phyloP scores from a whole-genome alignment of 805 yeast genomes.

The Myxozyma sirexii region DNA sequence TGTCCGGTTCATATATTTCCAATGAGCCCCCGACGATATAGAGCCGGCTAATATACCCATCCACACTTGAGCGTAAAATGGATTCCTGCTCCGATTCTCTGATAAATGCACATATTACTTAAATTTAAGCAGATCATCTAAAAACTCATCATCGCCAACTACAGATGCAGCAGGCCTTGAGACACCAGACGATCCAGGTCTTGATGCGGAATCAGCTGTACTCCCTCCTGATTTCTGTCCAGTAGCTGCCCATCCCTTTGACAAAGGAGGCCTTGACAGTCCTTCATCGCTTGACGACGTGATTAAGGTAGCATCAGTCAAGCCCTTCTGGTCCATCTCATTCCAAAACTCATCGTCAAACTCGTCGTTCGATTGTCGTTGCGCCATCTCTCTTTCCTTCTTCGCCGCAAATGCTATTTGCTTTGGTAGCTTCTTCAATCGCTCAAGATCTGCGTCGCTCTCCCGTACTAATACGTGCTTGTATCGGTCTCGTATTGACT shows the following conservation, averaged over 20 bases:
- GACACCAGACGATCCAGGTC: background rate
- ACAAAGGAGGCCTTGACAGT: background rate
- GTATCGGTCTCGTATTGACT: conserved; percentile 23
- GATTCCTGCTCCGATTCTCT: too few species aligned
- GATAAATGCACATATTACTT: too few species aligned
- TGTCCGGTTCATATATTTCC: too few species aligned
- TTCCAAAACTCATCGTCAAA: conserved; percentile 26
- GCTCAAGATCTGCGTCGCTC: conserved; percentile 22
- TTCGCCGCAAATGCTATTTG: conserved; percentile 15
- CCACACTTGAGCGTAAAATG: too few species aligned
- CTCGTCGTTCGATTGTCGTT: conserved; percentile 1
- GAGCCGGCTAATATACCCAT: too few species aligned
- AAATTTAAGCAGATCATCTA: conserved; percentile 22
- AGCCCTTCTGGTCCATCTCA: conserved; percentile 17
- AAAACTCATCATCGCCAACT: conserved; percentile 19
- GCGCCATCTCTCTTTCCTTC: conserved; percentile 5
- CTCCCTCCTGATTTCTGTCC: background rate
- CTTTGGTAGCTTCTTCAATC: conserved; percentile 27
- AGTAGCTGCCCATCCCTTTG: conserved; percentile 6
- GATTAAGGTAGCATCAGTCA: background rate
- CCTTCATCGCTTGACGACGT: background rate
- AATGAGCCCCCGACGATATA: background rate
- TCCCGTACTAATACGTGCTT: conserved; percentile 14
- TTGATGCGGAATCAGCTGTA: background rate
- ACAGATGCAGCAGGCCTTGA: background rate